Percentiles rank a stretch among this genome's conserved stretches.
These are phyloP conservation scores for Leishmania turanica DNA, from an alignment of 208 protist species.

Conservation along the genomic window DNA sequence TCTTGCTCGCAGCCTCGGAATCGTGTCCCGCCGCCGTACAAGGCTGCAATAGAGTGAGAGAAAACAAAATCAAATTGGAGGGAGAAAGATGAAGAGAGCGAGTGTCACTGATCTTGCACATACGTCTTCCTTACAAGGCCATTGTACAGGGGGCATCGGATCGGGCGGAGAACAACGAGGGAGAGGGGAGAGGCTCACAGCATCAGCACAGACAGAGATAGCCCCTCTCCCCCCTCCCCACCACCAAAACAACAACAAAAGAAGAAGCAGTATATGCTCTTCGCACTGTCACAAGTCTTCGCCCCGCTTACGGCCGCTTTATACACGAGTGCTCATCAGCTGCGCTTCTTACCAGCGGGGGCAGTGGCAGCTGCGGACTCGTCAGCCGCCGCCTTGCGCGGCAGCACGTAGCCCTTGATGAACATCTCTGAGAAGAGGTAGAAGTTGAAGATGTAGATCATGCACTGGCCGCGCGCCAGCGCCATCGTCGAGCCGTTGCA, in stretches of 20 bases:
- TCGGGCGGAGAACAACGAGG: background rate
- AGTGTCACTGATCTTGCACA: background rate
- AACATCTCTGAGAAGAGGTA: conserved; percentile 93
- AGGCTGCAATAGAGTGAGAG: background rate
- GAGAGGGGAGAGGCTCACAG: background rate
- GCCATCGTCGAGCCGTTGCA: conserved; percentile 50
- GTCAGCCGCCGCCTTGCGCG: conserved; percentile 23
- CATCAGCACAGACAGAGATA: background rate
- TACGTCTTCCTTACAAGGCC: background rate
- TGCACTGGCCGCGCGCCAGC: conserved; percentile 49
- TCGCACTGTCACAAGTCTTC: background rate
- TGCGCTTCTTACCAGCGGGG: conserved; percentile 18
- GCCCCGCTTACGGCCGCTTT: background rate
- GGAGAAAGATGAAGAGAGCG: background rate
- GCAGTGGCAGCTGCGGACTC: background rate
- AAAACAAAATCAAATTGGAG: background rate
- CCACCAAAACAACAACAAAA: background rate
- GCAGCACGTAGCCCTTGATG: conserved; percentile 75
- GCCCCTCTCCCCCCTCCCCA: background rate
- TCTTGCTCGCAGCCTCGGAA: background rate
- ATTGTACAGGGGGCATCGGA: background rate
- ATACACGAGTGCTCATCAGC: conserved; percentile 1
- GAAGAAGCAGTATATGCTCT: background rate
- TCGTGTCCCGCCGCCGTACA: conserved; percentile 1
- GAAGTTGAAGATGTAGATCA: conserved; percentile 93